These are phyloP conservation scores for Salix exigua DNA, from an alignment of 345 rosid species.

Conservation along the genomic window DNA sequence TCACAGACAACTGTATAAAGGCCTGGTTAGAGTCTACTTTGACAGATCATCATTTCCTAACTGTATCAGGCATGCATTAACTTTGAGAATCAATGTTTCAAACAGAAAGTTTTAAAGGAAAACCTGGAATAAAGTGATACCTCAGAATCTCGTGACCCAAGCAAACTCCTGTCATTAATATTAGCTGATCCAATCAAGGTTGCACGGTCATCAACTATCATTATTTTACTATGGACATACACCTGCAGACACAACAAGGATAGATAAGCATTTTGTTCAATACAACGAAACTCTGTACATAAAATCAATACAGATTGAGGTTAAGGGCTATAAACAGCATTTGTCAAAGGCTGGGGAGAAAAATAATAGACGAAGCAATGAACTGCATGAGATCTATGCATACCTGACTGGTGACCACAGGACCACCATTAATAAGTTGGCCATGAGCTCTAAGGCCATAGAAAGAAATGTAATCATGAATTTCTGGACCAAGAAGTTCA, in stretches of 20 bases:
- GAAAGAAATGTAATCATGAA: slow-evolving; percentile 83
- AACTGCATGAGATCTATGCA: neutral
- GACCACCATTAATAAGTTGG: slow-evolving; percentile 78
- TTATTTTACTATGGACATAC: slow-evolving; percentile 93
- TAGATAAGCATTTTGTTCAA: neutral
- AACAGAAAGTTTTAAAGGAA: neutral
- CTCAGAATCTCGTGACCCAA: slow-evolving; percentile 99
- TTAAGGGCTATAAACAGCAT: neutral
- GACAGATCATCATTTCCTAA: neutral
- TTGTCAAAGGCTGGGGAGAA: neutral
- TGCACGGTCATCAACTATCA: slow-evolving; percentile 76
- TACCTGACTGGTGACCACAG: slow-evolving; percentile 92
- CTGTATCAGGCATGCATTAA: neutral
- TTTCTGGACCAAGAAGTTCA: slow-evolving; percentile 67
- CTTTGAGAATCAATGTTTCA: neutral
- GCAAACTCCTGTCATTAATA: slow-evolving; percentile 92
- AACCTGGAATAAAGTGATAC: slow-evolving; percentile 30
- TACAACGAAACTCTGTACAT: neutral
- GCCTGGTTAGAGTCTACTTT: neutral
- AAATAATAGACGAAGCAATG: neutral
- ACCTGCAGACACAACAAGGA: slow-evolving; percentile 46
- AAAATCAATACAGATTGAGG: neutral
- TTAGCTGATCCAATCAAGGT: slow-evolving; percentile 89
- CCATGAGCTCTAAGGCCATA: slow-evolving; percentile 90
- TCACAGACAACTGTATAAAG: neutral